A percentile compares a stretch with the other conserved stretches of the same genome.
These are phyloP conservation scores for Cyclospora cayetanensis DNA, from an alignment of 169 alveolate genomes.

Conservation along the genomic window DNA sequence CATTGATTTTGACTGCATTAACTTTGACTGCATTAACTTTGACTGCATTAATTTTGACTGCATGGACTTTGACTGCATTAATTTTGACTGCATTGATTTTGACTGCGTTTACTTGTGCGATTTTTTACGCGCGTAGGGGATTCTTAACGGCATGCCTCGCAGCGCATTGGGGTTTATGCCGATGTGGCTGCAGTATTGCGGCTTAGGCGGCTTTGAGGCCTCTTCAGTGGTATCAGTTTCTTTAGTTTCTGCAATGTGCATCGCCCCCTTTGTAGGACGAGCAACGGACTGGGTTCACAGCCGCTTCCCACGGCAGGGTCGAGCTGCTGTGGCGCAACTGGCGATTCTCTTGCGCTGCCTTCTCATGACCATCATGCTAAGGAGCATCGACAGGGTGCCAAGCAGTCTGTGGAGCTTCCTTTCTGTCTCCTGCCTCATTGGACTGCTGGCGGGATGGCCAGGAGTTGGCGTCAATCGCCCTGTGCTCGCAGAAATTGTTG, in stretches of 20 bases:
- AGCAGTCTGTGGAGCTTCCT: constrained; percentile 63
- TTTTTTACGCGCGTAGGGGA: constrained; percentile 68
- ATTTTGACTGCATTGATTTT: too few relatives aligned
- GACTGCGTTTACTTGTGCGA: too few relatives aligned
- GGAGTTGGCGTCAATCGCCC: constrained; percentile 90
- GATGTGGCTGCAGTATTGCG: constrained; percentile 87
- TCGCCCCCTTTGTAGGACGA: constrained; percentile 88
- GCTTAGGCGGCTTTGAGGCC: constrained; percentile 83
- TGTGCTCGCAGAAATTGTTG: constrained; percentile 84
- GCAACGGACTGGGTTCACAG: constrained; percentile 83
- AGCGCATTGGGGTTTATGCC: constrained; percentile 85
- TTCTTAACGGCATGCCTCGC: constrained; percentile 88
- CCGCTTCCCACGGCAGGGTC: constrained; percentile 81
- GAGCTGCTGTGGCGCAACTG: constrained; percentile 77
- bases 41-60: too few relatives aligned
- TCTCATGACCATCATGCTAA: constrained; percentile 56
- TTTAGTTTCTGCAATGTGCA: constrained; percentile 84
- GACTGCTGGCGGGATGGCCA: constrained; percentile 84
- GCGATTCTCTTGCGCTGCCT: constrained; percentile 76
- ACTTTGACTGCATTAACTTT: too few relatives aligned
- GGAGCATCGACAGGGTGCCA: constrained; percentile 48
- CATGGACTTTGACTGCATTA: too few relatives aligned
- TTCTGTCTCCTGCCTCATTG: constrained; percentile 78
- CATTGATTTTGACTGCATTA: too few relatives aligned
- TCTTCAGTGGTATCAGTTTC: constrained; percentile 83